phyloP scores from a whole-genome alignment of 768 basidiomycete species.

The Neoboletus brunneissimus region DNA sequence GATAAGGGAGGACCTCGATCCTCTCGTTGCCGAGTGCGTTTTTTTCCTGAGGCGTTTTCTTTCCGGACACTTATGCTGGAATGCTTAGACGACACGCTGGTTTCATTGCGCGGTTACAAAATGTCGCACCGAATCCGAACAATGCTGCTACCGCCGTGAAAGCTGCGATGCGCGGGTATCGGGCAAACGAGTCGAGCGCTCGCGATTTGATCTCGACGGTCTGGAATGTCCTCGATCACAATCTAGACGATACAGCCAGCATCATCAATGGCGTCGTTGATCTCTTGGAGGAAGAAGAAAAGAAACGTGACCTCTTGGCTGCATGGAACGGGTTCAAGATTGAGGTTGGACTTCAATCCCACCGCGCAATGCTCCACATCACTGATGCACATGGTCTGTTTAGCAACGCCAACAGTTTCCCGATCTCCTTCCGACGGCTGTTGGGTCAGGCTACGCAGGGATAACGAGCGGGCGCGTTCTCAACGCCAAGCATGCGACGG shows the following conservation, averaged over 20 bases:
- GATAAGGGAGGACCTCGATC: slow-evolving; percentile 46
- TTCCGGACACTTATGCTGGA: background rate
- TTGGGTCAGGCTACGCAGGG: slow-evolving; percentile 69
- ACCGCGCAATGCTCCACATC: background rate
- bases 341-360: slow-evolving; percentile 58
- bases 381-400: background rate
- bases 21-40: slow-evolving; percentile 53
- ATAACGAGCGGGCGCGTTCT: slow-evolving; percentile 81
- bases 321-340: slow-evolving; percentile 85
- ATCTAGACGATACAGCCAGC: slow-evolving; percentile 71
- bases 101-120: slow-evolving; percentile 62
- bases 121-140: slow-evolving; percentile 53
- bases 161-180: slow-evolving; percentile 77
- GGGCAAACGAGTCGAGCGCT: slow-evolving; percentile 71
- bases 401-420: slow-evolving; percentile 88
- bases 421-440: slow-evolving; percentile 57
- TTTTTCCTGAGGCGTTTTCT: background rate
- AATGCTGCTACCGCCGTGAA: slow-evolving; percentile 61
- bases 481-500: slow-evolving; percentile 76
- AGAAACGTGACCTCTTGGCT: slow-evolving; percentile 67
- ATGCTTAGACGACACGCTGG: slow-evolving; percentile 59
- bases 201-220: slow-evolving; percentile 84
- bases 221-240: slow-evolving; percentile 71
- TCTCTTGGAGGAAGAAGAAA: slow-evolving; percentile 78
- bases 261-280: slow-evolving; percentile 74